Base-by-base conservation (phyloP, 2,329 filamentous ascomycete genomes). In the Phyllosticta ampelicida region DNA sequence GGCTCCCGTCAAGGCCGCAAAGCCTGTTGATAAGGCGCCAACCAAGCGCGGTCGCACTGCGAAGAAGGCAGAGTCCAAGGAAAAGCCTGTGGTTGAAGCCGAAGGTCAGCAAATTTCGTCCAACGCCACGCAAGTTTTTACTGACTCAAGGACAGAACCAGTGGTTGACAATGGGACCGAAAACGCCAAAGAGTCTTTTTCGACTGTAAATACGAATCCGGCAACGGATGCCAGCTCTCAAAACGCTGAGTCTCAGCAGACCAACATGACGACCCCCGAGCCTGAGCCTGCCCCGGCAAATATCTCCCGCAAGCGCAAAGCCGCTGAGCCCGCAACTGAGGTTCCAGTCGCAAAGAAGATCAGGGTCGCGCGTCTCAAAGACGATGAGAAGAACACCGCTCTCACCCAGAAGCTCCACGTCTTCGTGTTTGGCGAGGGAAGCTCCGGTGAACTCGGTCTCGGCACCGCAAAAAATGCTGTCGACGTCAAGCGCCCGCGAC, bases 381-480 rank as follows among this genome's bases (percentile, higher is more conserved):
- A 61, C 53, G 49, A 66, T 6, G 67, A 79, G 60, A 82, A 88
- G 73, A 90, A 90, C 70, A 69, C 80, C 21, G 76, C 80, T 16
- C 86, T 86, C 4, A 82, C 78, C 0, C 72, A 83, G 63, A 75
- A 77, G 23, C 78, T 94, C 60, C 84, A 91, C 66, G 77, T 94
- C 60, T 92, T 85, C 67, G 86, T 91, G 55, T 92, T 89, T 65
- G 89, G 89, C 55, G 87, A 90, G 70, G 89, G 88, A 44, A 81
- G 81, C 61, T 85, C 84, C n/a, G 89, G 89, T 64, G 89, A 95
- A 74, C 85, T 95, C 51, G 89, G 89, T 44, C 81, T 95, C 18
- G 89, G 89, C 44, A 73, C 78, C 1, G 82, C 79, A 61, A 84
- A 82, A 68, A 83, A 83, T 65, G 75, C 79, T 48, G 82, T 87